A percentile compares a stretch with the other conserved stretches of the same genome.
Evolutionary conservation across 805 yeast genomes (phyloP).

Genomic region (Isabelozyma heimii): DNA sequence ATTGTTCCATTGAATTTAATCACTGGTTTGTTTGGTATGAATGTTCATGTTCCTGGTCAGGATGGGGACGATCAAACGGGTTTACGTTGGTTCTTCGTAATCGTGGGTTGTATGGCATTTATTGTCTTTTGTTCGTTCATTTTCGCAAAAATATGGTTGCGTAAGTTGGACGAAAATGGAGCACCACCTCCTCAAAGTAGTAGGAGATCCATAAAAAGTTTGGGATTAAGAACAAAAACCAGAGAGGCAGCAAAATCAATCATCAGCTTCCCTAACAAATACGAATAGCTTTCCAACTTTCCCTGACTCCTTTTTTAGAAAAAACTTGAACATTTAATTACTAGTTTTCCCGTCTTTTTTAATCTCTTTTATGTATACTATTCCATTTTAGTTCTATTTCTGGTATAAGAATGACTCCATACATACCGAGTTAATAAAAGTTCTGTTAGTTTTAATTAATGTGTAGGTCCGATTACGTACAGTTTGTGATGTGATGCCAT

Average conservation of each 20-base stretch:
- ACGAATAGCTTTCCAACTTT: constrained; percentile 15
- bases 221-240: constrained; percentile 21
- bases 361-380: neutral
- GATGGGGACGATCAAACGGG: constrained; percentile 22
- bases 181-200: constrained; percentile 9
- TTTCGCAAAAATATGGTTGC: constrained; percentile 20
- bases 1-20: constrained; percentile 85
- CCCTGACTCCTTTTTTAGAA: too few species aligned
- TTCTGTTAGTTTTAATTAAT: neutral
- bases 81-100: constrained; percentile 28
- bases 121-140: constrained; percentile 14
- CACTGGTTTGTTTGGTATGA: constrained; percentile 96
- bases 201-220: constrained; percentile 23
- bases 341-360: neutral
- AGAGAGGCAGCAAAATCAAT: constrained; percentile 36
- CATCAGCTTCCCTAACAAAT: constrained; percentile 37
- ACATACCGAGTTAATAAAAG: neutral
- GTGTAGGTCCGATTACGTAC: too few species aligned
- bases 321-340: neutral
- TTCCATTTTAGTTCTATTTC: neutral
- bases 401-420: neutral
- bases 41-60: constrained; percentile 81
- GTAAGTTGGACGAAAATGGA: constrained; percentile 7
- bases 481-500: too few species aligned
- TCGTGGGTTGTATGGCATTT: constrained; percentile 24